Base-by-base conservation (phyloP, 1,139 yeast species). In the Ogataea hybrid region DNA sequence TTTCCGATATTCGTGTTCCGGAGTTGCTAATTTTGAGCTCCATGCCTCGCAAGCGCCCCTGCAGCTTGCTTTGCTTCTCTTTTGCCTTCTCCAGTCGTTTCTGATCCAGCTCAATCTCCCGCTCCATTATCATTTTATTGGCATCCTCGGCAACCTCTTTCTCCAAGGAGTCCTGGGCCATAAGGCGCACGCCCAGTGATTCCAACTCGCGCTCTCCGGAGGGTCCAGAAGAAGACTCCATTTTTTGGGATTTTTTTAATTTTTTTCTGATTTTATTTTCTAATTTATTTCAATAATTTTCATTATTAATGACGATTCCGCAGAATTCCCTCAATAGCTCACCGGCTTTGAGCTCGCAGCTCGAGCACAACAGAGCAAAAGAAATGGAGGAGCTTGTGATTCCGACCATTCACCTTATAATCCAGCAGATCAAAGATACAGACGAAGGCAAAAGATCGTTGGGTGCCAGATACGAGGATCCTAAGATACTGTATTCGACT, bases 111-210 rank as follows among this genome's bases (percentile, higher is more conserved):
- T 85, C 96, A 4, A 76, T 65, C 44, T 87, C 90, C 43, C 82
- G 79, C 35, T 72, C 65, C 2, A 73, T 65, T 44, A 88, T 71
- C 4, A 76, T 79, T 39, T 69, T 69, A 49, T 81, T 80, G 1
- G 96, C 97, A 63, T 77, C 69, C 36, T 70, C 70, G 12, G 89
- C 88, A 30, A 90, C 83, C 46, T 76, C 68, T 36, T 78, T 68
- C 56, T 88, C 97, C 14, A 90, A 65, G 17, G 80, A 81, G 44
- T 75, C 80, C 60, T 90, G 97, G 52, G 85, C 89, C 47, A 87
- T 78, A 5, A 84, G 68, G 54, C 69, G 69, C 30, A 75, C 71
- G 4, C 77, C 77, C 38, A 74, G 50, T 4, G 62, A 51, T 28
- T 64, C 62, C 25, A 72, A 57, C 2, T 47, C 39, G 22, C 42